Evolutionary conservation across 2,329 filamentous ascomycete genomes (phyloP), one percentile per base, ranked within the genome.

Genomic region (Hypoxylon rubiginosum): DNA sequence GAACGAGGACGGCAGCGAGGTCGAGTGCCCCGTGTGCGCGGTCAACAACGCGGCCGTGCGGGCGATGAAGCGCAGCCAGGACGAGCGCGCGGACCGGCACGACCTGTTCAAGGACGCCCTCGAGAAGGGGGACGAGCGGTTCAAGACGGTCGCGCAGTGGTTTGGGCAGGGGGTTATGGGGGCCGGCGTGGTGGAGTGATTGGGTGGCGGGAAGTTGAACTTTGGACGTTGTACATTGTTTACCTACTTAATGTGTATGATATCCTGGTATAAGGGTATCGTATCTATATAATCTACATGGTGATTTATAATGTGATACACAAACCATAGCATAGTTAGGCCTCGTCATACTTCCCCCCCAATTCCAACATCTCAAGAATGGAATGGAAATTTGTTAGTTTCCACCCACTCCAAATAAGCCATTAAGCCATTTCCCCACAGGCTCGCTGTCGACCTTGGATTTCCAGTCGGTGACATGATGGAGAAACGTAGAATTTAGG

Each of bases 141-240:
- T 98, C 78, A 92, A 88, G n/a, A 95, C 93, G 1, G 88, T 98
- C 60, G 93, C 93, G 65, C 93, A 97, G 76, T 99, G 96, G 88
- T 98, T 97, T 83, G 95, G 94, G 0, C 84, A 94, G 62, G 95
- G 96, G 0, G 94, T 98, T 3, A 97, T 98, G 94, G 65, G 64
- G 17, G 60, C 65, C 9, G 71, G 71, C 1, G 61, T 65, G 7
- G 55, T 50, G 45, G 62, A 56, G 43, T 75, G 67, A 67, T n/a
- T n/a, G n/a, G n/a, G 21, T 66, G 24, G 11, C 6, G 49, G 15
- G 11, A 19, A 11, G 15, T 48, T 15, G 46, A 50, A 32, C 21
- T 50, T 53, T 43, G 45, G 46, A 51, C 19, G 28, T 30, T 28
- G 30, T 41, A 9, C 17, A 45, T 45, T 24, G 41, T 45, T 45